Evolutionary conservation across 345 rosid species (phyloP).

Genomic region (Lepidium africanum): DNA sequence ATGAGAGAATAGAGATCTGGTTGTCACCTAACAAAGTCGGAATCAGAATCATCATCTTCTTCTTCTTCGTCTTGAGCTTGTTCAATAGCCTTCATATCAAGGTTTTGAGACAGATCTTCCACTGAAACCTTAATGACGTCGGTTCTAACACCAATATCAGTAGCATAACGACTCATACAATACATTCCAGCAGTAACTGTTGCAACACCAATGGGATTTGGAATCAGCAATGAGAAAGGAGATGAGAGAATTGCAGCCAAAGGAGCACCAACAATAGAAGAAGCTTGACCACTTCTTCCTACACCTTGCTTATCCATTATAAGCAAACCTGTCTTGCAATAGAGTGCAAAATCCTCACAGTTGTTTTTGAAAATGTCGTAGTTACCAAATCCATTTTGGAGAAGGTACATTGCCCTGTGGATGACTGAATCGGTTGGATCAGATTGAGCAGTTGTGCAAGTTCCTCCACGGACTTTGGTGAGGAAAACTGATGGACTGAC

Average conservation of each 20-base stretch:
- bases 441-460: slow-evolving; percentile 79
- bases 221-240: slow-evolving; percentile 74
- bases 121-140: slow-evolving; percentile 90
- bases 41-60: slow-evolving; percentile 1
- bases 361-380: slow-evolving; percentile 86
- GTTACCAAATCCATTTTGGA: slow-evolving; percentile 93
- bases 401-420: slow-evolving; percentile 94
- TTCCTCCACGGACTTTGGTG: slow-evolving; percentile 85
- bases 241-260: slow-evolving; percentile 86
- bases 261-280: slow-evolving; percentile 79
- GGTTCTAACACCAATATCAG: slow-evolving; percentile 78
- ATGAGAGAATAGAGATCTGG: neutral
- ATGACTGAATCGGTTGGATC: slow-evolving; percentile 57
- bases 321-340: slow-evolving; percentile 89
- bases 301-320: slow-evolving; percentile 65
- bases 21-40: slow-evolving; percentile 18
- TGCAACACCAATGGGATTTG: slow-evolving; percentile 87
- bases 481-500: slow-evolving; percentile 68
- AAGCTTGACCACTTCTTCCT: slow-evolving; percentile 89
- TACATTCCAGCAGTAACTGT: slow-evolving; percentile 95
- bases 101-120: slow-evolving; percentile 53
- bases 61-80: slow-evolving; percentile 21
- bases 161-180: slow-evolving; percentile 88
- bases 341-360: slow-evolving; percentile 90
- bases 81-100: slow-evolving; percentile 32